A percentile compares a stretch with the other conserved stretches of the same genome.
Evolutionary conservation across 2,329 filamentous ascomycete genomes (phyloP).

Genomic region (Calonectria ilicicola): DNA sequence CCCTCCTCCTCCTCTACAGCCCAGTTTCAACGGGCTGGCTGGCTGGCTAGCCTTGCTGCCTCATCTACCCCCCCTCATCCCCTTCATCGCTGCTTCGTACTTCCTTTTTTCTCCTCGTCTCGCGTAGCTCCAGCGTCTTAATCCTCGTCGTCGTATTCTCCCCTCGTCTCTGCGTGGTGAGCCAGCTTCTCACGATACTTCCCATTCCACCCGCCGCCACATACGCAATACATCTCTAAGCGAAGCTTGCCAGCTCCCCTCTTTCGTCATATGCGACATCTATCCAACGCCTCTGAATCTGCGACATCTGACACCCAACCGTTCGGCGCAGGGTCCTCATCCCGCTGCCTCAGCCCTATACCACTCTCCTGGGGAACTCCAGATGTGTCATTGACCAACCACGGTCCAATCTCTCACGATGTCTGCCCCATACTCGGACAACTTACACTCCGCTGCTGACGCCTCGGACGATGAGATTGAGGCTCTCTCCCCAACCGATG

Average conservation of each 20-base stretch:
- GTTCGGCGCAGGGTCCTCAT: background rate
- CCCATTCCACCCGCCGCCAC: background rate
- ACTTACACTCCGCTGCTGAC: slow-evolving; percentile 58
- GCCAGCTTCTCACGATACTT: background rate
- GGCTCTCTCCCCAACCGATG: slow-evolving; percentile 63
- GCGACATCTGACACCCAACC: slow-evolving; percentile 1
- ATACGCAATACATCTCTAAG: slow-evolving; percentile 1
- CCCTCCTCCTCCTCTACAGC: background rate
- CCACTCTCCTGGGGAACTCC: background rate
- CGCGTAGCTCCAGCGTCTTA: background rate
- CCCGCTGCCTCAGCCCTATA: slow-evolving; percentile 18
- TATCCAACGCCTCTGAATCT: background rate
- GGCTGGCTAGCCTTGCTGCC: slow-evolving; percentile 10
- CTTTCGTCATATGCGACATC: background rate
- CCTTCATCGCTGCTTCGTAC: background rate
- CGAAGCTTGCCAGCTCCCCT: background rate
- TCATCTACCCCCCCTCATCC: background rate
- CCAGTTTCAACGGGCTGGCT: background rate
- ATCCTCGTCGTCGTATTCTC: no score
- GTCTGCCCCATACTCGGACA: slow-evolving; percentile 61
- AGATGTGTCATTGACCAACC: background rate
- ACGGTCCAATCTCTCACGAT: slow-evolving; percentile 43
- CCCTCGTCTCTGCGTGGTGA: background rate
- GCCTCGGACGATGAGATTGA: slow-evolving; percentile 50
- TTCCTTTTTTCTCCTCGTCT: background rate